These are phyloP conservation scores for Fusarium begoniae DNA, from an alignment of 2,329 filamentous ascomycete genomes.

Conservation along the genomic window DNA sequence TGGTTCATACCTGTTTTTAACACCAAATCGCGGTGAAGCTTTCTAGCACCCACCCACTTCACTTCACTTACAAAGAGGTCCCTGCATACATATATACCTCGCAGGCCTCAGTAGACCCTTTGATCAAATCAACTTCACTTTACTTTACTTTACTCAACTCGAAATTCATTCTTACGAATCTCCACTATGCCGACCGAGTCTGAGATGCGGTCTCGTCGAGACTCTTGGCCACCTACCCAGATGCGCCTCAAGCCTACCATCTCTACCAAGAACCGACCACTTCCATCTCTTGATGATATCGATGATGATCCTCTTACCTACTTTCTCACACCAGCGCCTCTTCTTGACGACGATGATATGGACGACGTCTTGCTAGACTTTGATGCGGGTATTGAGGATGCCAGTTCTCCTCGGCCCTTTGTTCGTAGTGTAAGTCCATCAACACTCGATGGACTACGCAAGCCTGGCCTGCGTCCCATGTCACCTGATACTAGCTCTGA, in stretches of 20 bases:
- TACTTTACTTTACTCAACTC: background rate
- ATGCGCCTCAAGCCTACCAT: slow-evolving; percentile 56
- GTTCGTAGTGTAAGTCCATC: slow-evolving; percentile 67
- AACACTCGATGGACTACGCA: slow-evolving; percentile 61
- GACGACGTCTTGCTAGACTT: slow-evolving; percentile 60
- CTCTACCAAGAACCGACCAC: slow-evolving; percentile 51
- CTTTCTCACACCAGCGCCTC: slow-evolving; percentile 62
- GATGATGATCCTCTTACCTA: slow-evolving; percentile 65
- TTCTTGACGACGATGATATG: slow-evolving; percentile 53
- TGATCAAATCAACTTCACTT: background rate
- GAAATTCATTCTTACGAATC: background rate
- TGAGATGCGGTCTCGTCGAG: slow-evolving; percentile 49
- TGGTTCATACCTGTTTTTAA: slow-evolving; percentile 27
- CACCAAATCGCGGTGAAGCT: slow-evolving; percentile 30
- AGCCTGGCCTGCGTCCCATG: slow-evolving; percentile 45
- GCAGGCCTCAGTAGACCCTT: slow-evolving; percentile 6
- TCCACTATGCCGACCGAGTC: slow-evolving; percentile 49
- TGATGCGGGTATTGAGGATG: slow-evolving; percentile 66
- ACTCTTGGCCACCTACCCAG: slow-evolving; percentile 64
- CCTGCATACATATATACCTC: slow-evolving; percentile 5
- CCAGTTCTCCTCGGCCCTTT: slow-evolving; percentile 54
- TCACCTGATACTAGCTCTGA: slow-evolving; percentile 46
- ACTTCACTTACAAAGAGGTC: slow-evolving; percentile 30
- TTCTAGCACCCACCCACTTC: slow-evolving; percentile 22
- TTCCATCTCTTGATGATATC: slow-evolving; percentile 58